phyloP scores from a whole-genome alignment of 306 rosid species.

The Herpetospermum pedunculosum region DNA sequence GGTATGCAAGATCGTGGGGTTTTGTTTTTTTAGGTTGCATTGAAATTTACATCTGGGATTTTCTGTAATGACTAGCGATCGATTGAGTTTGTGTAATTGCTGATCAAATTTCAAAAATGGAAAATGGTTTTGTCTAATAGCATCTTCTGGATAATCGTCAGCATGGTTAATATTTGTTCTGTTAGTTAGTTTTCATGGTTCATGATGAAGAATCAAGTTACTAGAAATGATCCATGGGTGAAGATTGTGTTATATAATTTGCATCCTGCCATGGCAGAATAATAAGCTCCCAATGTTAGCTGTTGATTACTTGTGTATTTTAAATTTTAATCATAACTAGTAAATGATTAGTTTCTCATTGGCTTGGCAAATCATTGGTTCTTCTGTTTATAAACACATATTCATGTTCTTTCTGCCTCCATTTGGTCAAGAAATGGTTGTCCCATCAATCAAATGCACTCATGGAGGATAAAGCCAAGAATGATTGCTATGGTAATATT shows the following conservation, averaged over 20 bases:
- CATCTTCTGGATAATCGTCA: not conserved
- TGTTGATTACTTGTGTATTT: not conserved
- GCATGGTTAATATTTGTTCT: not conserved
- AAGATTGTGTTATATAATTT: not conserved
- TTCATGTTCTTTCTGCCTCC: not conserved
- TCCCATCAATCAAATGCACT: not conserved
- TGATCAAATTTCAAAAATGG: not conserved
- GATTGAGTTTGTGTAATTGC: not conserved
- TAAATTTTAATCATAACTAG: not conserved
- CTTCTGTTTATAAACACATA: not conserved
- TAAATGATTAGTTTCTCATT: not conserved
- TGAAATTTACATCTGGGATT: not conserved
- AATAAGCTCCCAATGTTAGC: not conserved
- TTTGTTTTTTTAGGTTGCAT: not conserved
- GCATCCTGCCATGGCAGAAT: not conserved
- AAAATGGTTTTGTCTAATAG: not conserved
- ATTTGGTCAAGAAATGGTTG: not conserved
- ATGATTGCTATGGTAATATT: not conserved
- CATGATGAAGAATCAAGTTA: not conserved
- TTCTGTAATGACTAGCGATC: not conserved
- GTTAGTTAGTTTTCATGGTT: not conserved
- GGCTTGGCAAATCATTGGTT: not conserved
- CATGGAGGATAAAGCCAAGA: not conserved
- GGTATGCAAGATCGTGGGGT: conserved; percentile 31
- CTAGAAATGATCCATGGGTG: not conserved